phyloP scores from a whole-genome alignment of 495 filamentous ascomycete genomes.

The Penicillium desertorum region DNA sequence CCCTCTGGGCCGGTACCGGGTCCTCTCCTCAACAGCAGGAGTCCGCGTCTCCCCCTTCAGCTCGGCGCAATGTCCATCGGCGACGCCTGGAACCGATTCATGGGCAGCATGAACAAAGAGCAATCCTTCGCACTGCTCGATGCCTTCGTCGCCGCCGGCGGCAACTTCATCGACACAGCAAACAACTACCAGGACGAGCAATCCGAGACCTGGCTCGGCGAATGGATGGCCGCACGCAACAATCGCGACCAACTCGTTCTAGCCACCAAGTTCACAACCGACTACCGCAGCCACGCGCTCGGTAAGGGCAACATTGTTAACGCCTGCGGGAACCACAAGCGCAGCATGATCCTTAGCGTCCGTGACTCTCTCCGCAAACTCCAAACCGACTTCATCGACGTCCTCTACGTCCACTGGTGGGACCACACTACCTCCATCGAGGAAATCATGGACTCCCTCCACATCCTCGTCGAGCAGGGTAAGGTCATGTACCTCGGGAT shows the following conservation, averaged over 20 bases:
- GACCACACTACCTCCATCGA: conserved; percentile 57
- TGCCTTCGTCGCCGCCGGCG: conserved; percentile 48
- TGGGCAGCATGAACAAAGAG: conserved; percentile 52
- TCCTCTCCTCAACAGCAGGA: conserved; percentile 58
- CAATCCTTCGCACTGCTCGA: conserved; percentile 52
- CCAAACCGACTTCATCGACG: conserved; percentile 63
- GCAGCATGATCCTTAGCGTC: conserved; percentile 55
- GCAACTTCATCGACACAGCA: conserved; percentile 55
- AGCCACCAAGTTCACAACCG: conserved; percentile 67
- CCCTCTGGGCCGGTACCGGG: conserved; percentile 57
- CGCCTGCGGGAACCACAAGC: conserved; percentile 54
- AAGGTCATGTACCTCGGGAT: conserved; percentile 67
- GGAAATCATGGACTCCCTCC: conserved; percentile 60
- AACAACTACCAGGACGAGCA: conserved; percentile 59
- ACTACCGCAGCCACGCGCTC: conserved; percentile 29
- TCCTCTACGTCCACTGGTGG: conserved; percentile 65
- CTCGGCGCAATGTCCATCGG: conserved; percentile 67
- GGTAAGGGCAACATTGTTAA: conserved; percentile 53
- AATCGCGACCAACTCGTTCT: conserved; percentile 67
- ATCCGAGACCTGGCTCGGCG: conserved; percentile 56
- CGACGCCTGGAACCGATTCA: conserved; percentile 47
- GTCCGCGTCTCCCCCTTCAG: conserved; percentile 58
- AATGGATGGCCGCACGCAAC: conserved; percentile 55
- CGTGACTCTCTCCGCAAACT: conserved; percentile 58
- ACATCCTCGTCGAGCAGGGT: conserved; percentile 54